Evolutionary conservation across 768 basidiomycete species (phyloP), one percentile per base, ranked within the genome.

Genomic region (Zangia roseola): DNA sequence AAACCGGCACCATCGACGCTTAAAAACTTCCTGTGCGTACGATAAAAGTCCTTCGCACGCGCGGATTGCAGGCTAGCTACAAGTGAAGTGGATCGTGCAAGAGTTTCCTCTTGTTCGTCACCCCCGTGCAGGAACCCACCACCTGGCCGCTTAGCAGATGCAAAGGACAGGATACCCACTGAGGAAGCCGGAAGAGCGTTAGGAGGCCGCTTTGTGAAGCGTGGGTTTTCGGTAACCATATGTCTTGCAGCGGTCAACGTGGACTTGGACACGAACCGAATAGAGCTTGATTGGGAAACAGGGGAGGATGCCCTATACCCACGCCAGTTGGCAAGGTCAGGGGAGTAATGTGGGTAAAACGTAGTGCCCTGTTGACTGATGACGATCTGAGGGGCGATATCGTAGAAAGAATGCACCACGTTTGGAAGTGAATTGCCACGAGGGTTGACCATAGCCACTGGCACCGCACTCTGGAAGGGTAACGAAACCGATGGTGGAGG

Each of bases 101-200:
- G 61, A 17, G 47, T 52, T 56, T 76, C 76, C 40, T 76, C 76
- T 57, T 75, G 76, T 42, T 75, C 77, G 48, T 74, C 68, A 13
- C 72, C 73, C 31, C 77, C 77, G 33, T 68, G 68, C 39, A 74
- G 55, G 50, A 68, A 75, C n/a, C 72, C 72, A 25, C 76, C 75
- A 23, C 73, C 73, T 12, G 73, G 71, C 49, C 70, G 71, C 58
- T 73, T 75, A 12, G 73, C 65, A 40, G 73, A 74, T 10, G 72
- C 71, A 58, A 68, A 73, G 35, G 74, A 75, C 6, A 76, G 57
- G n/a, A 75, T 57, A 21, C 74, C 74, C 20, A 75, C 50, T 12
- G 55, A 60, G 10, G 65, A 63, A 8, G 49, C 55, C n/a, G 64
- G 60, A 25, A 52, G 51, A 13, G 64, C 39, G 44, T 51, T 54